Evolutionary conservation across 495 filamentous ascomycete genomes (phyloP).

Genomic region (Penicillium arizonense): DNA sequence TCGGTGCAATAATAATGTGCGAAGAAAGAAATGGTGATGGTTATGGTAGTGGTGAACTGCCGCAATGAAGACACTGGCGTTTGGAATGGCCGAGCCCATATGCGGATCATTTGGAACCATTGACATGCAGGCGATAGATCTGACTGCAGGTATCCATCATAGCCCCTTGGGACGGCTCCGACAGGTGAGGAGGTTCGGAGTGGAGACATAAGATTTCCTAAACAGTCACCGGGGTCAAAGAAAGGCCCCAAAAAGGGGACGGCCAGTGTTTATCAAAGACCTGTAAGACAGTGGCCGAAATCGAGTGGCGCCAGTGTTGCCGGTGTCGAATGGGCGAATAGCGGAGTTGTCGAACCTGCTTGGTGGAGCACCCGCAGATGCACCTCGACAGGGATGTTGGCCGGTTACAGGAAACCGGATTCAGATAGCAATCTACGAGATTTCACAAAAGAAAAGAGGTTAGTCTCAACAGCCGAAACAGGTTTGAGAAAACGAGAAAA

Average conservation of each 20-base stretch:
- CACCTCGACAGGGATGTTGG: constrained; percentile 26
- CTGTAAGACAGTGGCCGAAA: constrained; percentile 10
- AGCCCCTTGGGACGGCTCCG: neutral
- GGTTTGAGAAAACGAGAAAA: constrained; percentile 7
- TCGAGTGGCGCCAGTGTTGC: constrained; percentile 15
- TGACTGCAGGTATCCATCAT: constrained; percentile 1
- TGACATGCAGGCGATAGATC: neutral
- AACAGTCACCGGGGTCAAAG: constrained; percentile 13
- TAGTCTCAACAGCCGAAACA: constrained; percentile 35
- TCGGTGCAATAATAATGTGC: neutral
- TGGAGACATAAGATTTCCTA: constrained; percentile 14
- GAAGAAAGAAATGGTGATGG: neutral
- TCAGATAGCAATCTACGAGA: constrained; percentile 65
- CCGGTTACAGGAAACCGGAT: constrained; percentile 68
- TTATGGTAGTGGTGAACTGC: too few species aligned
- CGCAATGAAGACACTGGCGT: neutral
- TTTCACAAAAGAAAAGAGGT: constrained; percentile 31
- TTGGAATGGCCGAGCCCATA: neutral
- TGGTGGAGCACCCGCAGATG: constrained; percentile 21
- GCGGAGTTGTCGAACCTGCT: constrained; percentile 14
- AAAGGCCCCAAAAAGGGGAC: constrained; percentile 1
- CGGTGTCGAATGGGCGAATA: neutral
- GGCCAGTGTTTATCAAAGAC: constrained; percentile 7
- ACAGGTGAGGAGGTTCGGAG: constrained; percentile 1
- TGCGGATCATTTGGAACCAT: neutral